Base-by-base conservation (phyloP, 768 basidiomycete species). In the Gymnopilus dilepis region DNA sequence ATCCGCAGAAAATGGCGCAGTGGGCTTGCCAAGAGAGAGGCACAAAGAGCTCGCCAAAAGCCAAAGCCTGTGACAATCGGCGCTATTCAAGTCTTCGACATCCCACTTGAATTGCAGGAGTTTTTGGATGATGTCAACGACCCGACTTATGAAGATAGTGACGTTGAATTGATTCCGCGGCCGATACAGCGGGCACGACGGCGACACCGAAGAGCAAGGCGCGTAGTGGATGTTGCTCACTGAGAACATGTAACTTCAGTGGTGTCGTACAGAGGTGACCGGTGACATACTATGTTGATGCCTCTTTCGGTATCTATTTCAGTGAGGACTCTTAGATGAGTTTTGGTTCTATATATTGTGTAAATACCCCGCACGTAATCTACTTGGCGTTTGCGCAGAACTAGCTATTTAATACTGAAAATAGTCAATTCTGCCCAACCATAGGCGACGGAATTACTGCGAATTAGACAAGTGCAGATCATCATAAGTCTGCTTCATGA, bases 1-100 rank as follows among this genome's bases (percentile, higher is more conserved):
- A 19, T 33, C 33, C 15, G 13, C 67, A 83, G 85, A 70, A 68
- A 69, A 61, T 76, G 78, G 78, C 75, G 72, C 55, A 69, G 71
- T 22, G 67, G 67, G 24, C 70, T 68, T 17, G 67, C 66, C 7
- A 69, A 71, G 53, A 69, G 75, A 59, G 71, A 64, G 58, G 48
- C 47, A 58, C 65, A 66, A 61, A 67, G 42, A 41, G 54, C 59
- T 15, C 60, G 45, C 3, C 59, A 24, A 15, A 15, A 38, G 42
- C 37, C 55, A n/a, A 64, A 58, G 21, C 19, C 55, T 9, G 24
- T 31, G 24, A 50, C 62, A 12, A 28, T 61, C 31, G 40, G 38
- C 6, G 41, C 52, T 12, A 40, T 65, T 57, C 60, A 65, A 21
- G 31, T 63, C 7, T 56, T 66, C 47, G 64, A 69, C 40, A 26